A percentile compares a stretch with the other conserved stretches of the same genome.
These are phyloP conservation scores for Cokeromyces recurvatus DNA, from an alignment of 371 early-diverging fungal species.

Conservation along the genomic window DNA sequence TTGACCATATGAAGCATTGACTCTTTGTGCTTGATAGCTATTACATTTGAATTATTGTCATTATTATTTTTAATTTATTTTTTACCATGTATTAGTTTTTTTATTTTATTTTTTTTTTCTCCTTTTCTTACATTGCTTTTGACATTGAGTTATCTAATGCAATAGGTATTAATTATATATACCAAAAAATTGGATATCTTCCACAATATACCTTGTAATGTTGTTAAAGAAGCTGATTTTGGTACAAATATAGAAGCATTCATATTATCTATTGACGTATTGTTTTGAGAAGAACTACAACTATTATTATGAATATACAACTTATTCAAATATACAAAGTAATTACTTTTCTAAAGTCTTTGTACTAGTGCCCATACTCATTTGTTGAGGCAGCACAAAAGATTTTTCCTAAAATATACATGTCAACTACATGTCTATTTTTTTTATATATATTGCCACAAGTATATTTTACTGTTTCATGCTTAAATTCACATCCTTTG, in stretches of 20 bases:
- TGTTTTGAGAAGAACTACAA: background rate
- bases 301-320: background rate
- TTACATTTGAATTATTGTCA: too few species aligned
- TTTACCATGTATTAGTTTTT: too few species aligned
- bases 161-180: too few species aligned
- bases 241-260: conserved; percentile 68
- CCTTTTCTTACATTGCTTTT: too few species aligned
- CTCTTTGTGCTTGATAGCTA: too few species aligned
- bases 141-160: too few species aligned
- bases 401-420: conserved; percentile 4
- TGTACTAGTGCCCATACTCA: background rate
- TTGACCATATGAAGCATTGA: too few species aligned
- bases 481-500: conserved; percentile 85
- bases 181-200: too few species aligned
- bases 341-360: background rate
- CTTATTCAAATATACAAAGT: background rate
- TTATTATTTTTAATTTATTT: too few species aligned
- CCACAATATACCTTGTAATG: too few species aligned
- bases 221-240: conserved; percentile 40
- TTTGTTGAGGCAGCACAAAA: conserved; percentile 7
- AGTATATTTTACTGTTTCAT: conserved; percentile 51
- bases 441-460: conserved; percentile 5
- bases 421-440: background rate
- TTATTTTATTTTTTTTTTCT: too few species aligned
- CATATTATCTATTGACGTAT: conserved; percentile 52